These are phyloP conservation scores for Bidens hawaiensis DNA, from an alignment of 140 eudicot species.

Conservation along the genomic window DNA sequence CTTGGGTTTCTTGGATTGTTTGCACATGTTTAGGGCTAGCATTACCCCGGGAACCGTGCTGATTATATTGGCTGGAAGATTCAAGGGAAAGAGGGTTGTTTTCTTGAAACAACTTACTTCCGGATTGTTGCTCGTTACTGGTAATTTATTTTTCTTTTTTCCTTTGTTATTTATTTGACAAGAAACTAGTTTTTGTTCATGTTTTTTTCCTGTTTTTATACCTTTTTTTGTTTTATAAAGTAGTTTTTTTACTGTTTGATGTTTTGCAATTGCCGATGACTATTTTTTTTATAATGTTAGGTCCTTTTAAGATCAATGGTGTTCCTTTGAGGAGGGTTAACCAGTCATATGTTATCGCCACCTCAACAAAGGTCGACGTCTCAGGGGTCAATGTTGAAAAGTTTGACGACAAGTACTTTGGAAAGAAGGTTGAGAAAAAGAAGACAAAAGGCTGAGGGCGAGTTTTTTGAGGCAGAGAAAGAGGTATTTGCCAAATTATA, in stretches of 20 bases:
- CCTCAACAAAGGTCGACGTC: neutral
- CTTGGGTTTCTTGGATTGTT: too few species aligned
- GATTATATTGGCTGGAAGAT: constrained; percentile 9
- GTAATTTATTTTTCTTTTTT: neutral
- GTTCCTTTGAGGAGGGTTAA: constrained; percentile 15
- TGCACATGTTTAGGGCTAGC: neutral
- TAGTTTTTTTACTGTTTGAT: too few species aligned
- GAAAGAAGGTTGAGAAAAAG: constrained; percentile 5
- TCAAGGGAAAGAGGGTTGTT: constrained; percentile 15
- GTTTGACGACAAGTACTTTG: constrained; percentile 12
- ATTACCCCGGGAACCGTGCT: constrained; percentile 7
- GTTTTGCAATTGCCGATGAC: too few species aligned
- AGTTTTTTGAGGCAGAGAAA: constrained; percentile 3
- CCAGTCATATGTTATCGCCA: neutral
- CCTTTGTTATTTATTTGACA: neutral
- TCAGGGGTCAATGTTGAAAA: neutral
- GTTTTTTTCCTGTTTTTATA: neutral
- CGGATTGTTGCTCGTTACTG: constrained; percentile 12
- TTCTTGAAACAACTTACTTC: constrained; percentile 9
- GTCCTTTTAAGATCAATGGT: constrained; percentile 10
- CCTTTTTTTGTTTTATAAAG: too few species aligned
- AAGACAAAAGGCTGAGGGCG: constrained; percentile 11
- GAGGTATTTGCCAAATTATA: neutral
- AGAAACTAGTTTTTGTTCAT: neutral
- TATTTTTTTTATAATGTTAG: neutral